Evolutionary conservation across 2,329 filamentous ascomycete species (phyloP).

Genomic region (Graphiopsis chlorocephala): DNA sequence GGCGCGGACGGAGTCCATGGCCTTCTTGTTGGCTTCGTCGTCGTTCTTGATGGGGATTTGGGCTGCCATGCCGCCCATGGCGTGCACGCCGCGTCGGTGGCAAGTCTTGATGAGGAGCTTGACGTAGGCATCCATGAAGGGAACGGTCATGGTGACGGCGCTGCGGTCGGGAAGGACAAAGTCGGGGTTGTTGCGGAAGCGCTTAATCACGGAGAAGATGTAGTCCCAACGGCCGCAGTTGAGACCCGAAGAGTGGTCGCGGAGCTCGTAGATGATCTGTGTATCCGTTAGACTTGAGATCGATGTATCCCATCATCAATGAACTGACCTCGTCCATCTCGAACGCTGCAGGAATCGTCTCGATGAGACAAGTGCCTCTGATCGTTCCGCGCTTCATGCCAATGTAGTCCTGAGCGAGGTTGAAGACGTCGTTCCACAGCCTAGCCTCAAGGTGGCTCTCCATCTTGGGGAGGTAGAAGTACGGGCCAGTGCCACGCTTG

Average conservation of each 20-base stretch:
- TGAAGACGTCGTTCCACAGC: constrained; percentile 98
- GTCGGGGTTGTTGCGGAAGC: constrained; percentile 90
- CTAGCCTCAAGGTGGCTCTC: constrained; percentile 95
- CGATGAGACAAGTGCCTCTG: constrained; percentile 90
- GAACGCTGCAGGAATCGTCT: constrained; percentile 95
- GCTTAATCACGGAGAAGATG: constrained; percentile 99
- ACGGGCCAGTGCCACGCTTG: constrained; percentile 79
- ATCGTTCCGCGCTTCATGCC: constrained; percentile 88
- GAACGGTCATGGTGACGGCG: constrained; percentile 92
- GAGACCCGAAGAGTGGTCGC: constrained; percentile 90
- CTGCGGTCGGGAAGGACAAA: constrained; percentile 92
- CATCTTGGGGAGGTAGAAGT: constrained; percentile 96
- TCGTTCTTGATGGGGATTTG: constrained; percentile 99
- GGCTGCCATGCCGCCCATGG: constrained; percentile 97
- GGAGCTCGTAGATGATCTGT: constrained; percentile 94
- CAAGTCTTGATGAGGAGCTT: constrained; percentile 98
- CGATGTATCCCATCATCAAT: too few species aligned
- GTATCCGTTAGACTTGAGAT: constrained; percentile 19
- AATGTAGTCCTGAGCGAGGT: constrained; percentile 89
- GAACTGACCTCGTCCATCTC: constrained; percentile 84
- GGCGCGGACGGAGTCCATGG: constrained; percentile 87
- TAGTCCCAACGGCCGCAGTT: constrained; percentile 99
- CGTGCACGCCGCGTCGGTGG: constrained; percentile 94
- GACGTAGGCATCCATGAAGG: constrained; percentile 97
- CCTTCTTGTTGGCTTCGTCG: constrained; percentile 82